Percentiles rank a stretch among this genome's conserved stretches.
phyloP scores from a whole-genome alignment of 176 grass and related monocot genomes.

The Lolium multiflorum region DNA sequence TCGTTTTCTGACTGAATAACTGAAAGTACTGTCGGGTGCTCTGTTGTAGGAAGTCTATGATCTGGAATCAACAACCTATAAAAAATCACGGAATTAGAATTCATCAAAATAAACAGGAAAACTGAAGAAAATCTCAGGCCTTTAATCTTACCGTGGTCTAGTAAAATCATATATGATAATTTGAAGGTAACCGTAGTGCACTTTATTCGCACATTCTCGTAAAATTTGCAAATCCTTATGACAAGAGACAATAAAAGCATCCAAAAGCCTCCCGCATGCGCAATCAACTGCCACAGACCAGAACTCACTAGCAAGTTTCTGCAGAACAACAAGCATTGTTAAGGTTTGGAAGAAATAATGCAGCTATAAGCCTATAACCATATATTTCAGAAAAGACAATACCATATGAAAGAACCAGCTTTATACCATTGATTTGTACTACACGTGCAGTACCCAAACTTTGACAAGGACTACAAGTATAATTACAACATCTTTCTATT shows the following conservation, averaged over 20 bases:
- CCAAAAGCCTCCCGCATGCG: constrained; percentile 62
- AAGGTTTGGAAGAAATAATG: constrained; percentile 18
- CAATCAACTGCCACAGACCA: constrained; percentile 89
- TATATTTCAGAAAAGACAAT: not conserved
- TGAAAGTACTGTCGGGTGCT: constrained; percentile 71
- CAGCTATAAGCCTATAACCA: not conserved
- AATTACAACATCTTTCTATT: constrained; percentile 22
- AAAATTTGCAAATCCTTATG: constrained; percentile 77
- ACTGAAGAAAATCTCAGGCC: not conserved
- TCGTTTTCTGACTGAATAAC: constrained; percentile 71
- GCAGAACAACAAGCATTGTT: constrained; percentile 49
- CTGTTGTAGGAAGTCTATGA: constrained; percentile 66
- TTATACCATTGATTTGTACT: not conserved
- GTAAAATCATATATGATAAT: constrained; percentile 93
- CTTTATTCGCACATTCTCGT: constrained; percentile 75
- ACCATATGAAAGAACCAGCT: constrained; percentile 22
- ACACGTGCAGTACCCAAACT: not conserved
- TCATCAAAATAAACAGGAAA: constrained; percentile 25
- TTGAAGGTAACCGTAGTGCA: constrained; percentile 61
- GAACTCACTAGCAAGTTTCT: constrained; percentile 65
- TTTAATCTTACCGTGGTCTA: constrained; percentile 56
- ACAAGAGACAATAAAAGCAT: constrained; percentile 92
- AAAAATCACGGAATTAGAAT: constrained; percentile 35
- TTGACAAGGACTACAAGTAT: not conserved
- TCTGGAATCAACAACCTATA: constrained; percentile 65